Conservation (phyloP, 306 rosid species). For the Gleditsia sinensis region DNA sequence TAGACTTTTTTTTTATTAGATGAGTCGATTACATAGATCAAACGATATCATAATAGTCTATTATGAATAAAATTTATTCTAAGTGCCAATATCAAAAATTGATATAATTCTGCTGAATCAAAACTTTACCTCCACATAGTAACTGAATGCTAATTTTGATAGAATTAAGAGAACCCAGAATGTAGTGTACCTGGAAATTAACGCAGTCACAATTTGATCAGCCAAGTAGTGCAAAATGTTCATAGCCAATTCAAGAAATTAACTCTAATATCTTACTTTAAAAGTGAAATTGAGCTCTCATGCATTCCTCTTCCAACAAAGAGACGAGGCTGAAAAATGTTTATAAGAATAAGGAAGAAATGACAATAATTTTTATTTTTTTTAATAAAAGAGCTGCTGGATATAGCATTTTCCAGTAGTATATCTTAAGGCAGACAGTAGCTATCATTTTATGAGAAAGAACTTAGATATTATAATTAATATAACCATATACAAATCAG, state of each 20-base stretch:
- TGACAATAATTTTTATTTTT: too few species aligned
- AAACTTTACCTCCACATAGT: conserved; percentile 78
- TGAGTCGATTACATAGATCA: too few species aligned
- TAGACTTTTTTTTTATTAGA: too few species aligned
- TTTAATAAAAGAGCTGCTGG: too few species aligned
- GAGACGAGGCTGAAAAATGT: conserved; percentile 76
- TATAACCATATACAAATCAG: conserved; percentile 9
- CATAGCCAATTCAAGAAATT: conserved; percentile 27
- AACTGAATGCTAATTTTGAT: conserved; percentile 88
- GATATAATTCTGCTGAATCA: conserved; percentile 5
- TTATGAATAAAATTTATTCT: too few species aligned
- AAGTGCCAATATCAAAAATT: conserved; percentile 1
- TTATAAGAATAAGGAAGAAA: not conserved
- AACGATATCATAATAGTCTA: too few species aligned
- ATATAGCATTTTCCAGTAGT: conserved; percentile 11
- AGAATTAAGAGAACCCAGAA: conserved; percentile 84
- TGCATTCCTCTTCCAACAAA: conserved; percentile 99
- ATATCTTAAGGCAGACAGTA: conserved; percentile 26
- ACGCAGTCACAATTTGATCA: conserved; percentile 36
- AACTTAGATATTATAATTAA: not conserved
- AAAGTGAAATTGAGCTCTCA: conserved; percentile 74
- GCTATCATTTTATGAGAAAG: conserved; percentile 8
- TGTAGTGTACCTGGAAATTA: conserved; percentile 74
- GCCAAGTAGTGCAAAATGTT: conserved; percentile 37
- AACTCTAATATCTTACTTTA: conserved; percentile 61